Conservation (phyloP, 1,284 basidiomycete genomes). For the Pseudozyma hubeiensis region DNA sequence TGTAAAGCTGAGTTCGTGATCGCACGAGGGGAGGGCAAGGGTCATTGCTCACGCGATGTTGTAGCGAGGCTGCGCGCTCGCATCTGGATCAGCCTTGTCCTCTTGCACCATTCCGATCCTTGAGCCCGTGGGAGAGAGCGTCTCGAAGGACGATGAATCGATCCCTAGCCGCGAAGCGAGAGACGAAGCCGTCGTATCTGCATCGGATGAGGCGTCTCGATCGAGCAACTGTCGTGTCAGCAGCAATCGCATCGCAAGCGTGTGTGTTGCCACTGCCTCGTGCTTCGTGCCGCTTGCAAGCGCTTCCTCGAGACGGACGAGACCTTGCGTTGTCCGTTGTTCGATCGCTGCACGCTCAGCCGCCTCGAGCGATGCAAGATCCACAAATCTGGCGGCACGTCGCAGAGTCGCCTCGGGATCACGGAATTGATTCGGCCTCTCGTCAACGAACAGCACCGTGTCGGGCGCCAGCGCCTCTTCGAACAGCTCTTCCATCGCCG, state of each 20-base stretch:
- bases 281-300: slow-evolving; percentile 1
- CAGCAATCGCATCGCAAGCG: slow-evolving; percentile 35
- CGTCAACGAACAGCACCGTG: slow-evolving; percentile 53
- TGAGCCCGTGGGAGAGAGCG: background rate
- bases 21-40: background rate
- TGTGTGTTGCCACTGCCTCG: slow-evolving; percentile 26
- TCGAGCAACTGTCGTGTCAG: slow-evolving; percentile 13
- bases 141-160: slow-evolving; percentile 10
- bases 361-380: slow-evolving; percentile 7
- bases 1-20: background rate
- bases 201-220: background rate
- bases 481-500: slow-evolving; percentile 21
- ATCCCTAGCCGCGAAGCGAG: slow-evolving; percentile 25
- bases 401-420: slow-evolving; percentile 46
- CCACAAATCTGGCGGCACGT: slow-evolving; percentile 36
- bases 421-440: slow-evolving; percentile 59
- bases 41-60: slow-evolving; percentile 50
- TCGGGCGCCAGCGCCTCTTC: slow-evolving; percentile 31
- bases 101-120: background rate
- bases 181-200: slow-evolving; percentile 7
- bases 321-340: slow-evolving; percentile 2
- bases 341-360: background rate
- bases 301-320: slow-evolving; percentile 14
- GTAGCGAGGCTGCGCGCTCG: slow-evolving; percentile 33
- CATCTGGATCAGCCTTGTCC: background rate